A percentile compares a stretch with the other conserved stretches of the same genome.
Evolutionary conservation across 2,329 filamentous ascomycete species (phyloP).

Genomic region (Aspergillus pseudoviridinutans): DNA sequence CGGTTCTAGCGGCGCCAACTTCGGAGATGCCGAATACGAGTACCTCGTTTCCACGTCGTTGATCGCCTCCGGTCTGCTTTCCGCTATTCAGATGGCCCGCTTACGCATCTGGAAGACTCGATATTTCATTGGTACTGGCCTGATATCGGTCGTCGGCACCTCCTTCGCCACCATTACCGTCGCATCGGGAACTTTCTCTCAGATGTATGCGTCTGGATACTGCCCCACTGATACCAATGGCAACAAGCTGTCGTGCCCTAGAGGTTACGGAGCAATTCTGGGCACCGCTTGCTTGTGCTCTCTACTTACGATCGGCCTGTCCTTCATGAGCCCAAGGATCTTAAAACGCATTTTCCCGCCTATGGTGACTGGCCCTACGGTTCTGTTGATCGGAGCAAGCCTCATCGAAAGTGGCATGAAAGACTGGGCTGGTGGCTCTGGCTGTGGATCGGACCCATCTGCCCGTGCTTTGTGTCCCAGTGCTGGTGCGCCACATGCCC

Average conservation of each 20-base stretch:
- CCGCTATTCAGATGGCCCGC: conserved; percentile 62
- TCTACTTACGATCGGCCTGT: conserved; percentile 59
- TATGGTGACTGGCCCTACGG: conserved; percentile 64
- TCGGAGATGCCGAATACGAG: conserved; percentile 51
- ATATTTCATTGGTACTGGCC: conserved; percentile 61
- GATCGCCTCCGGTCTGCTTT: conserved; percentile 64
- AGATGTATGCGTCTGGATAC: conserved; percentile 63
- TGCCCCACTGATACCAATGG: conserved; percentile 57
- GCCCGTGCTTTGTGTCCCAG: conserved; percentile 56
- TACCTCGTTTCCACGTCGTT: conserved; percentile 67
- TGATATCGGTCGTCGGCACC: conserved; percentile 65
- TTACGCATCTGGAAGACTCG: conserved; percentile 61
- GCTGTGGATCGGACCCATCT: conserved; percentile 41
- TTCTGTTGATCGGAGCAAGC: conserved; percentile 63
- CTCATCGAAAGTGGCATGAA: conserved; percentile 61
- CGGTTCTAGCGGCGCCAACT: conserved; percentile 53
- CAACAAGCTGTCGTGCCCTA: conserved; percentile 57
- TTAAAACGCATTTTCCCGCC: conserved; percentile 64
- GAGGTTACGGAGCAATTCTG: conserved; percentile 63
- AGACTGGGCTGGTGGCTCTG: conserved; percentile 65
- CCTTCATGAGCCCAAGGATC: conserved; percentile 58
- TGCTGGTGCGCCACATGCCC: conserved; percentile 55
- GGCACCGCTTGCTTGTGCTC: conserved; percentile 51
- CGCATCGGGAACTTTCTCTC: conserved; percentile 56
- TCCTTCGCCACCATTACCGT: conserved; percentile 66